Evolutionary conservation across 2,329 filamentous ascomycete species (phyloP).

Genomic region (Raffaelea albimanens): DNA sequence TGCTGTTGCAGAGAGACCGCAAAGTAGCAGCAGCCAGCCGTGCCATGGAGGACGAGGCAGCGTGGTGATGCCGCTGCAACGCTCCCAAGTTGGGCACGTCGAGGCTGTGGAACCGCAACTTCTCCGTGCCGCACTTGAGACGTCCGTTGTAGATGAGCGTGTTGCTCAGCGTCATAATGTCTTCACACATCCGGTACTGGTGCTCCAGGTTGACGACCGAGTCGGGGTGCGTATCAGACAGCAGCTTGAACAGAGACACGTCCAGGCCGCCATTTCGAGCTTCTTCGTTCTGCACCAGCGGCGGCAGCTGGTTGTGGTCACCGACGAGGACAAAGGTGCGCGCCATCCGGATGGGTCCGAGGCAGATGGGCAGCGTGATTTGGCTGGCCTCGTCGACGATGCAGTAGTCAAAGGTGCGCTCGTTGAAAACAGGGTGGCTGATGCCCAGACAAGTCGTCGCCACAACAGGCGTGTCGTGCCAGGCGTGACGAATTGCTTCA

Average conservation of each 20-base stretch:
- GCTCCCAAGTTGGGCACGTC: slow-evolving; percentile 55
- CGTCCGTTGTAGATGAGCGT: slow-evolving; percentile 85
- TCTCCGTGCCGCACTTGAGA: slow-evolving; percentile 77
- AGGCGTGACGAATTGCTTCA: slow-evolving; percentile 73
- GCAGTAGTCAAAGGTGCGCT: slow-evolving; percentile 91
- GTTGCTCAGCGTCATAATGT: slow-evolving; percentile 92
- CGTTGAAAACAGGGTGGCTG: slow-evolving; percentile 78
- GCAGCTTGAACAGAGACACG: slow-evolving; percentile 83
- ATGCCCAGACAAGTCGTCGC: slow-evolving; percentile 92
- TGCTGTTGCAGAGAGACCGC: slow-evolving; percentile 39
- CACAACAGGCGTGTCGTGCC: slow-evolving; percentile 80
- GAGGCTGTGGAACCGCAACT: slow-evolving; percentile 61
- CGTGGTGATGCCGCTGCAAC: slow-evolving; percentile 51
- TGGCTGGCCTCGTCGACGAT: slow-evolving; percentile 98
- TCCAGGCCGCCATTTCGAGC: slow-evolving; percentile 81
- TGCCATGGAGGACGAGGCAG: slow-evolving; percentile 30
- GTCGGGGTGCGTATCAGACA: slow-evolving; percentile 79
- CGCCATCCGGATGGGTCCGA: slow-evolving; percentile 89
- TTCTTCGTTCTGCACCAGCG: slow-evolving; percentile 85
- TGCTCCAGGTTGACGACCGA: slow-evolving; percentile 89
- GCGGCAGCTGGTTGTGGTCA: slow-evolving; percentile 92
- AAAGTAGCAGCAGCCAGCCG: slow-evolving; percentile 19
- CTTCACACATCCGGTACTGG: slow-evolving; percentile 97
- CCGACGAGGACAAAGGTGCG: slow-evolving; percentile 90
- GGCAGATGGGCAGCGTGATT: slow-evolving; percentile 88